Base-by-base conservation (phyloP, 2,329 filamentous ascomycete genomes). In the Esteya vermicola region DNA sequence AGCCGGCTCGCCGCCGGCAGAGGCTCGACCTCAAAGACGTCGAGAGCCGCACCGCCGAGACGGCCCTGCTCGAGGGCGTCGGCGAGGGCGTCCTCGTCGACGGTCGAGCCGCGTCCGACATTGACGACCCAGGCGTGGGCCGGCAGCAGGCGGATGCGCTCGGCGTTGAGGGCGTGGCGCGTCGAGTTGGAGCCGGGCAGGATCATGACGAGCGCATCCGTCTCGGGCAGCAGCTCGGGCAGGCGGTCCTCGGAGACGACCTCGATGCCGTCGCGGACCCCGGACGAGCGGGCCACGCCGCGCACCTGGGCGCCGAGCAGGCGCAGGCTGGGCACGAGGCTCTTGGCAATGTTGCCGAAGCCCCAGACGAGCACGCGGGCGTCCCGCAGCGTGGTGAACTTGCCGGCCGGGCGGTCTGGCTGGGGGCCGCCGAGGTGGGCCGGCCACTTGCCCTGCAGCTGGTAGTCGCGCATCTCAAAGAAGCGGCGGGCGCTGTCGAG, bases 231-330 rank as follows among this genome's bases (percentile, higher is more conserved):
- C 12, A 65, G 42, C 27, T 57, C 50, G 3, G 54, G 42, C 36
- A 68, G 50, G 22, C 52, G 51, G 42, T 62, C 57, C 47, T 67
- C 63, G 19, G 50, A 44, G 32, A 57, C 57, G 19, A 68, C 58
- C 50, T 65, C 56, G 27, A 64, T 51, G 3, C 64, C 64, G 46
- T 63, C 60, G 35, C 76, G 62, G 13, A 80, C 70, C 9, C 77
- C 75, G 1, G 63, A 50, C 9, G 51, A 53, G 12, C 75, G 62
- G 12, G 77, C 77, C 2, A 81, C 54, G 38, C 77, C 77, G 27
- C 54, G 61, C 14, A 81, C 75, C 1, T 62, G 59, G 10, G 76
- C 70, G 20, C 77, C 77, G 9, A 68, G 56, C 1, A 51, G 50
- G 1, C 51, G 53, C 22, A 68, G 50, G 38, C 51, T 55, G 0